Evolutionary conservation across 306 rosid species (phyloP), one percentile per base, ranked within the genome.

Genomic region (Castanea sativa): DNA sequence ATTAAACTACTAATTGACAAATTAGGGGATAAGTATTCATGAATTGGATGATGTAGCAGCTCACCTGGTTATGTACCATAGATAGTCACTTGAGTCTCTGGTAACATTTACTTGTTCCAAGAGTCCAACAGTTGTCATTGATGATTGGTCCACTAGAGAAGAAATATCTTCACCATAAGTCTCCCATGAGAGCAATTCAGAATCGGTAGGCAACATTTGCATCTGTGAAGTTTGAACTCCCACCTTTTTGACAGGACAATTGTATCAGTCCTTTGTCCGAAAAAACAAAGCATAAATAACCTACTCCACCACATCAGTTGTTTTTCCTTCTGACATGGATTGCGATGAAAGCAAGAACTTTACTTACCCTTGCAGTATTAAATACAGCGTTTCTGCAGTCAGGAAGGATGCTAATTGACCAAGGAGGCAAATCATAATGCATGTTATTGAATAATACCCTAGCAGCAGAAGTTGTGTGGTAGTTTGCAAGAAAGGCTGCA

Each of bases 321-420:
- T 30, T 41, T 55, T 70, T 27, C 20, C 73, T 71, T 61, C 52
- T 18, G 51, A 58, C 18, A 5, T 55, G 60, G 69, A 56, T 55
- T 15, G 68, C 23, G 59, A 45, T 35, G 33, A 79, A 59, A 80
- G 3, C n/a, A 49, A 30, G 41, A 32, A 60, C 25, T 55, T 68
- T 55, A 76, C 89, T 82, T 86, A 95, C 99, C 84, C 80, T 80
- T 83, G 99, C 99, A 29, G 98, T 95, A 92, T 95, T 95, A 25
- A 84, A 95, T 21, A 89, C 91, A 76, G 68, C 94, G 32, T 86
- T 84, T 79, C 81, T 87, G 82, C 99, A 95, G 84, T 95, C 97
- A 20, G 99, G 99, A 74, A 95, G 97, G 78, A 95, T 95, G 89
- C 99, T 95, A 76, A 91, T 84, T 68, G 99, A 95, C 99, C 99